Conservation (phyloP, 148 eudicot species). For the Gaultheria prostrata region DNA sequence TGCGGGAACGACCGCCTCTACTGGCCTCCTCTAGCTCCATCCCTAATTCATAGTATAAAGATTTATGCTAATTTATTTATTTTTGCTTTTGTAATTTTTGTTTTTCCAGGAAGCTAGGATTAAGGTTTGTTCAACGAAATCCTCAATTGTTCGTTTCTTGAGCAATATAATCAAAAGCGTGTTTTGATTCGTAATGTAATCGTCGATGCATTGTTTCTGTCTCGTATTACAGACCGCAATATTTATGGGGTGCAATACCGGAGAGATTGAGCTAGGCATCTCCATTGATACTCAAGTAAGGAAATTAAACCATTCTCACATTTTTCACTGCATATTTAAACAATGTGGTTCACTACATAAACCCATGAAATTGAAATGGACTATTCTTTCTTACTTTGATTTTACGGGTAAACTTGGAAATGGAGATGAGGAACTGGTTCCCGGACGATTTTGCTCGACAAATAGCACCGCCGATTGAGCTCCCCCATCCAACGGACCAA, state of each 20-base stretch:
- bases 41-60: too few relatives aligned
- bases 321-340: neutral
- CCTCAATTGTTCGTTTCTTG: neutral
- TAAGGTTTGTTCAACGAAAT: constrained; percentile 42
- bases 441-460: constrained; percentile 34
- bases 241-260: constrained; percentile 68
- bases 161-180: neutral
- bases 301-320: neutral
- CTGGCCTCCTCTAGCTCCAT: too few relatives aligned
- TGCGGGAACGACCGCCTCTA: too few relatives aligned
- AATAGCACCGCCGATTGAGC: constrained; percentile 22
- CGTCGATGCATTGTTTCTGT: neutral
- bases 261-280: constrained; percentile 88
- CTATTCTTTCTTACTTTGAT: neutral
- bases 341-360: neutral
- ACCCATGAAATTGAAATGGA: neutral
- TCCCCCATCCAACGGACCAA: constrained; percentile 26
- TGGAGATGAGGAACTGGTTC: constrained; percentile 45
- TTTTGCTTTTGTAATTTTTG: neutral
- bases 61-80: neutral
- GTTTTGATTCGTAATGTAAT: neutral
- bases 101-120: constrained; percentile 75
- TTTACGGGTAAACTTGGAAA: constrained; percentile 49
- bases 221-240: constrained; percentile 45
- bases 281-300: constrained; percentile 54